phyloP scores from a whole-genome alignment of 2,329 filamentous ascomycete genomes.

The Ophiobolus disseminans region DNA sequence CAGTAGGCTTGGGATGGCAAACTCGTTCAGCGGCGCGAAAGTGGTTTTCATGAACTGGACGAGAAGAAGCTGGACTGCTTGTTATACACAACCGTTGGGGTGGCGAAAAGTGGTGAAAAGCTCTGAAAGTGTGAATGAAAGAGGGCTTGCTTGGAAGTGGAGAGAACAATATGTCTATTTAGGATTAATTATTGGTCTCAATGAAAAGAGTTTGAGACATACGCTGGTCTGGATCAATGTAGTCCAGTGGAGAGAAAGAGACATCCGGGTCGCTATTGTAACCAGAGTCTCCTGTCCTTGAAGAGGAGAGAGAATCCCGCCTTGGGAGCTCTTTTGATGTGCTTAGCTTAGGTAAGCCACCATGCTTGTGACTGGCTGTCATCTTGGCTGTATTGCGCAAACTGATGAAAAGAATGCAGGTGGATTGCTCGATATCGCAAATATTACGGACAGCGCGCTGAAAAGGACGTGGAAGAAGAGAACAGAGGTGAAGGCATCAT shows the following conservation, averaged over 20 bases:
- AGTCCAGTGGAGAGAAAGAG: slow-evolving; percentile 35
- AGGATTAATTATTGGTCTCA: slow-evolving; percentile 10
- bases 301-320: slow-evolving; percentile 37
- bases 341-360: slow-evolving; percentile 25
- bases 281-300: slow-evolving; percentile 39
- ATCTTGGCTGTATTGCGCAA: slow-evolving; percentile 24
- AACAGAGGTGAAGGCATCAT: background rate
- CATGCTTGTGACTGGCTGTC: slow-evolving; percentile 9
- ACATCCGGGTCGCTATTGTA: slow-evolving; percentile 40
- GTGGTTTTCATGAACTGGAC: too few relatives aligned
- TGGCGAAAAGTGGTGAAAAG: background rate
- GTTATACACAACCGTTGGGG: background rate
- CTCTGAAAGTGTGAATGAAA: slow-evolving; percentile 5
- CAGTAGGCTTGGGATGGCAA: too few relatives aligned
- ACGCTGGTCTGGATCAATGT: slow-evolving; percentile 22
- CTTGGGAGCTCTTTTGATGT: slow-evolving; percentile 23
- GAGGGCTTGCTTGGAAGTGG: slow-evolving; percentile 9
- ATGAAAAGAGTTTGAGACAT: slow-evolving; percentile 2
- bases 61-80: too few relatives aligned
- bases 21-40: too few relatives aligned
- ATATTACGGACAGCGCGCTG: background rate
- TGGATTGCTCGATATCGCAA: slow-evolving; percentile 8
- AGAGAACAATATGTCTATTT: slow-evolving; percentile 11
- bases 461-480: background rate
- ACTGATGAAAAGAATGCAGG: background rate